Percentiles rank a stretch among this genome's conserved stretches.
These are phyloP conservation scores for Asterophora lycoperdoides DNA, from an alignment of 768 basidiomycete species.

Conservation along the genomic window DNA sequence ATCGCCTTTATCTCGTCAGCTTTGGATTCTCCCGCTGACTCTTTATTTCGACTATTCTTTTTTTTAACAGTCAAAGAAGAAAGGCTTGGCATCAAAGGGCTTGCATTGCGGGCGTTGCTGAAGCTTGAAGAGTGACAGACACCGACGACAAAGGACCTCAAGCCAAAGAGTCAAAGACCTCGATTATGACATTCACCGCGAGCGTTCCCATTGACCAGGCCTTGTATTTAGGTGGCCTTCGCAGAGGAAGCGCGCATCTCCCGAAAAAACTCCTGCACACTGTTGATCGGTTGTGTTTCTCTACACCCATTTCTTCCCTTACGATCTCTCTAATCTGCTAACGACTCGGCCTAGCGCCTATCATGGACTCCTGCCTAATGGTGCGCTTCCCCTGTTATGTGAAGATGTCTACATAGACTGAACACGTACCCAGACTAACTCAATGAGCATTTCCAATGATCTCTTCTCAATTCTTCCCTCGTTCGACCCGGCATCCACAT, in stretches of 20 bases:
- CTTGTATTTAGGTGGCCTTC: constrained; percentile 6
- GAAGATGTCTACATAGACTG: neutral
- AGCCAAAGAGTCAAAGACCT: constrained; percentile 12
- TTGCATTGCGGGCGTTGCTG: neutral
- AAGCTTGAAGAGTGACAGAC: constrained; percentile 1
- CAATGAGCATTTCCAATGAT: constrained; percentile 11
- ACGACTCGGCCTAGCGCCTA: constrained; percentile 12
- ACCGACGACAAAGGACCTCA: constrained; percentile 10
- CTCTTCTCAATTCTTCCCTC: constrained; percentile 7
- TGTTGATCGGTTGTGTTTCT: constrained; percentile 19
- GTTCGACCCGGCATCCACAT: constrained; percentile 11
- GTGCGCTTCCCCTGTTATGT: constrained; percentile 1
- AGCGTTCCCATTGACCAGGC: neutral
- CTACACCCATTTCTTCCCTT: neutral
- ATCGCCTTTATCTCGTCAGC: neutral
- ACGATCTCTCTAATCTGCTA: constrained; percentile 8
- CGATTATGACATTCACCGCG: constrained; percentile 1
- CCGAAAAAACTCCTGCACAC: neutral
- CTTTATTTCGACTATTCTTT: neutral
- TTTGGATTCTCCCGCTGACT: neutral
- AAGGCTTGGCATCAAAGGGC: constrained; percentile 1
- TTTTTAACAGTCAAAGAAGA: neutral
- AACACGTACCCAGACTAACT: constrained; percentile 6
- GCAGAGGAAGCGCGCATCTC: neutral
- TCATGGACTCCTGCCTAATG: constrained; percentile 13